phyloP scores from a whole-genome alignment of 2,329 filamentous ascomycete genomes.

The Claviceps purpurea region DNA sequence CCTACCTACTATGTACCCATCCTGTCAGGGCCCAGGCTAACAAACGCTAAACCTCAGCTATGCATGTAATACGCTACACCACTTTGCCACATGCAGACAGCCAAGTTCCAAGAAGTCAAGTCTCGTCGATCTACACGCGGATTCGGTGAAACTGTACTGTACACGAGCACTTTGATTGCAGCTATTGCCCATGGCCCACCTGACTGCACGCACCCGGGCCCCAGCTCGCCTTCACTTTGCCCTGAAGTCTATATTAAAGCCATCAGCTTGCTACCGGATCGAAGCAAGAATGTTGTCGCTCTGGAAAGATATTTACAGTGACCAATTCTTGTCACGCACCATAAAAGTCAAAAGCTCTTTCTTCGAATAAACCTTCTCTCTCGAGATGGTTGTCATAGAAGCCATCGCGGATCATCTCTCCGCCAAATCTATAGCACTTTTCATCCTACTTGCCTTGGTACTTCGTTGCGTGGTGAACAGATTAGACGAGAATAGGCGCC shows the following conservation, averaged over 20 bases:
- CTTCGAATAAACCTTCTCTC: background rate
- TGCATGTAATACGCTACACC: background rate
- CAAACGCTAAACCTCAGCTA: background rate
- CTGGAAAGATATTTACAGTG: background rate
- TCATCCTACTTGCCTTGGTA: conserved; percentile 23
- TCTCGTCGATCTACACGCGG: background rate
- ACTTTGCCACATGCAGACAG: background rate
- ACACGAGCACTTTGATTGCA: background rate
- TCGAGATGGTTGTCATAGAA: conserved; percentile 37
- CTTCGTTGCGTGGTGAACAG: conserved; percentile 24
- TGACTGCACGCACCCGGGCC: background rate
- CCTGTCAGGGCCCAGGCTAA: background rate
- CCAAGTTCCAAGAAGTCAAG: background rate
- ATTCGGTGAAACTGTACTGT: background rate
- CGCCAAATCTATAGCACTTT: conserved; percentile 22
- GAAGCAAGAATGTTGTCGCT: background rate
- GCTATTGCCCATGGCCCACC: background rate
- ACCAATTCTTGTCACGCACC: background rate
- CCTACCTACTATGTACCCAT: background rate
- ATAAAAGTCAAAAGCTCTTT: background rate
- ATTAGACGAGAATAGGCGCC: conserved; percentile 29
- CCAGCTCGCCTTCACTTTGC: background rate
- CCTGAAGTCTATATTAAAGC: background rate
- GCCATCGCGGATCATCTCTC: conserved; percentile 30
- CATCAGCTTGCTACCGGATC: background rate